Percentiles rank a stretch among this genome's conserved stretches.
phyloP scores from a whole-genome alignment of 2,329 filamentous ascomycete species.

The Monilinia polystroma region DNA sequence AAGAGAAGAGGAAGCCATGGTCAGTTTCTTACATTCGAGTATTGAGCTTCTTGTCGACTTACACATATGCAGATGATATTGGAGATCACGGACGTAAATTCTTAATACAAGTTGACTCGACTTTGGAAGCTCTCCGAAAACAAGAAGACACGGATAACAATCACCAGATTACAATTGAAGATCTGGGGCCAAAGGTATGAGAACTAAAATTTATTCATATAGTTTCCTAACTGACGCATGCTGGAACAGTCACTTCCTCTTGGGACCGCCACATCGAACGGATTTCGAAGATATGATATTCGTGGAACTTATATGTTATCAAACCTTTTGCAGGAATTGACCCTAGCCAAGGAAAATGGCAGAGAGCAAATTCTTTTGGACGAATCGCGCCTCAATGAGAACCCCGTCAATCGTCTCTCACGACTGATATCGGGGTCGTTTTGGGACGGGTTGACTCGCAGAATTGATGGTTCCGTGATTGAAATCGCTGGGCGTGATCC shows the following conservation, averaged over 20 bases:
- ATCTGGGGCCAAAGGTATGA: conserved; percentile 80
- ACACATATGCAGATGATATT: conserved; percentile 63
- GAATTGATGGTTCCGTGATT: conserved; percentile 86
- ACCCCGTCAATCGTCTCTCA: conserved; percentile 83
- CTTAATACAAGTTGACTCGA: conserved; percentile 81
- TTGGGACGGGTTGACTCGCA: conserved; percentile 86
- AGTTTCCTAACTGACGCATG: not conserved
- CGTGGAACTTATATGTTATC: conserved; percentile 97
- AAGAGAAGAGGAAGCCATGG: conserved; percentile 40
- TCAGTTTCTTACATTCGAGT: conserved; percentile 25
- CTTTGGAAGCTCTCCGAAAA: conserved; percentile 72
- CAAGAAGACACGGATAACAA: conserved; percentile 94
- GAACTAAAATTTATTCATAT: not conserved
- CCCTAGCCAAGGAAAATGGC: conserved; percentile 85
- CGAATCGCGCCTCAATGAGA: conserved; percentile 88
- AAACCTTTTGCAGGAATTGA: conserved; percentile 92
- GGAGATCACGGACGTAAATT: conserved; percentile 72
- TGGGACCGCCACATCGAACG: conserved; percentile 81
- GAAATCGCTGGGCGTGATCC: conserved; percentile 84
- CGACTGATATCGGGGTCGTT: conserved; percentile 87
- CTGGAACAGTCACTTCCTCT: conserved; percentile 69
- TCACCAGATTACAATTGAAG: conserved; percentile 97
- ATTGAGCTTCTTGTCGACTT: conserved; percentile 13
- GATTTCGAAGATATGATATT: conserved; percentile 84
- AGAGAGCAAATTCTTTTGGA: conserved; percentile 88